Evolutionary conservation across 2,329 filamentous ascomycete genomes (phyloP).

Genomic region (Samsoniella hepiali): DNA sequence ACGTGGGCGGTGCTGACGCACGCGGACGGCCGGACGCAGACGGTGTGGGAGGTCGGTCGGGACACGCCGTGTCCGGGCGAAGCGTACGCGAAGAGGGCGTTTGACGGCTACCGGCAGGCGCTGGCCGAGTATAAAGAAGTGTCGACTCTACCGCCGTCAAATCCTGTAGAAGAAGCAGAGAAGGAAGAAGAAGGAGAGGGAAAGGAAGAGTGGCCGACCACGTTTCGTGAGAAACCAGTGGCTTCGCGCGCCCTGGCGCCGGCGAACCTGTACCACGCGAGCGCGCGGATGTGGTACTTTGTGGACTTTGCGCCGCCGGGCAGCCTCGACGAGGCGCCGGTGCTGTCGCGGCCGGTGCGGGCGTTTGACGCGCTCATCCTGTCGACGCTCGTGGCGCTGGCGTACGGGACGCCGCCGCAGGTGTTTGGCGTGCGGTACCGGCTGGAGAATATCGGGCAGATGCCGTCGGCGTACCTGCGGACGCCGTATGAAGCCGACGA

Average conservation of each 20-base stretch:
- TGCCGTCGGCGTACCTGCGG: constrained; percentile 21
- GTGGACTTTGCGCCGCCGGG: constrained; percentile 20
- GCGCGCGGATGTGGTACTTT: constrained; percentile 24
- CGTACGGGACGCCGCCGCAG: constrained; percentile 18
- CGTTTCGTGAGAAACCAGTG: constrained; percentile 19
- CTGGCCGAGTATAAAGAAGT: constrained; percentile 18
- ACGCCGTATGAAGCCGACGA: constrained; percentile 19
- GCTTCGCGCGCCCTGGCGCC: constrained; percentile 22
- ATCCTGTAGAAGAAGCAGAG: background rate
- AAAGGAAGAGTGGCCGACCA: constrained; percentile 1
- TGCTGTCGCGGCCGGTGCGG: constrained; percentile 21
- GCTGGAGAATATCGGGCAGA: constrained; percentile 18
- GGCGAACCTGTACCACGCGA: constrained; percentile 22
- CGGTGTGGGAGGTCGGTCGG: constrained; percentile 22
- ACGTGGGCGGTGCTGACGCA: constrained; percentile 21
- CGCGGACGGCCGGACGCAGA: constrained; percentile 16
- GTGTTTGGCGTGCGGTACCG: constrained; percentile 21
- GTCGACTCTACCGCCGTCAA: background rate
- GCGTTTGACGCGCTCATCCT: constrained; percentile 22
- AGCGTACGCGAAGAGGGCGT: constrained; percentile 20
- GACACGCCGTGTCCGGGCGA: constrained; percentile 19
- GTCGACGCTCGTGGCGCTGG: constrained; percentile 21
- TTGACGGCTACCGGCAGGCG: constrained; percentile 21
- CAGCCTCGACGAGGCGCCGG: background rate
- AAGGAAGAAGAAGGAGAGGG: background rate